These are phyloP conservation scores for Pouteria glomerata DNA, from an alignment of 148 eudicot genomes.

Conservation along the genomic window DNA sequence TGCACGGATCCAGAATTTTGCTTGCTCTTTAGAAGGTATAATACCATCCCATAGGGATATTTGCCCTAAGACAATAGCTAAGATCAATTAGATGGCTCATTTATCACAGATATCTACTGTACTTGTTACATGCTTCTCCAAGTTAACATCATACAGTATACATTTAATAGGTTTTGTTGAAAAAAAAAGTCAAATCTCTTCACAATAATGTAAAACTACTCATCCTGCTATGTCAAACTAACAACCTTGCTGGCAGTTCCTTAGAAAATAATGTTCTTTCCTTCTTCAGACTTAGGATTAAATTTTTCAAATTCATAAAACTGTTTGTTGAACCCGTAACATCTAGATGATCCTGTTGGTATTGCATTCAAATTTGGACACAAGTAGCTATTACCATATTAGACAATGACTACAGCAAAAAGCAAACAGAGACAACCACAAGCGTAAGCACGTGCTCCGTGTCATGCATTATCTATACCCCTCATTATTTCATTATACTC, in stretches of 20 bases:
- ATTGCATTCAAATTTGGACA: background rate
- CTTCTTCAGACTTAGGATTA: background rate
- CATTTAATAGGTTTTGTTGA: too few relatives aligned
- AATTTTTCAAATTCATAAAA: background rate
- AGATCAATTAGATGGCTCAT: background rate
- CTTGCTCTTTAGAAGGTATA: slow-evolving; percentile 67
- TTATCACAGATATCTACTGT: background rate
- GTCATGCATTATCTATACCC: too few relatives aligned
- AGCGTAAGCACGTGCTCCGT: too few relatives aligned
- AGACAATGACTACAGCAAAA: too few relatives aligned
- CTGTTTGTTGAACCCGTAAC: background rate
- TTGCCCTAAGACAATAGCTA: slow-evolving; percentile 22
- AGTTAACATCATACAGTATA: too few relatives aligned
- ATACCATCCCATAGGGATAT: slow-evolving; percentile 92
- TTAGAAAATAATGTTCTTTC: background rate
- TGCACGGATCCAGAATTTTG: slow-evolving; percentile 53
- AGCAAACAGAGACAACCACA: too few relatives aligned
- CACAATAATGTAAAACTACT: background rate
- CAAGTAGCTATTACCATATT: background rate
- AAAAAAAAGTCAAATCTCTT: too few relatives aligned
- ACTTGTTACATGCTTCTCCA: too few relatives aligned
- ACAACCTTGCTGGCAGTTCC: background rate
- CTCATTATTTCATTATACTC: too few relatives aligned
- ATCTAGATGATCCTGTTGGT: background rate
- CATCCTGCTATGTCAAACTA: background rate